Conservation (phyloP, 257 asterid genomes). For the Nicotiana tomentosiformis region DNA sequence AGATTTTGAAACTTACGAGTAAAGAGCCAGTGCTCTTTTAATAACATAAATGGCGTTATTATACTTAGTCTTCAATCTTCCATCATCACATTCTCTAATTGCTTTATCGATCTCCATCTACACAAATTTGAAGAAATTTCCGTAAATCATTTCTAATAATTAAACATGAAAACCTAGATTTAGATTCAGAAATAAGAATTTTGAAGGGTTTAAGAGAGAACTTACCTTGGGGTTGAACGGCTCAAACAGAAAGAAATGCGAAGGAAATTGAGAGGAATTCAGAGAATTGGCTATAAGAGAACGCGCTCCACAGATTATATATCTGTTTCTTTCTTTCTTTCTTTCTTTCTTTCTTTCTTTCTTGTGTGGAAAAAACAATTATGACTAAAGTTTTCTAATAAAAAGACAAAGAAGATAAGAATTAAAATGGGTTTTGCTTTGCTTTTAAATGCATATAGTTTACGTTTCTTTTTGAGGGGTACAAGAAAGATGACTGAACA, state of each 20-base stretch:
- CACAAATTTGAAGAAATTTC: not conserved
- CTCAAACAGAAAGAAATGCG: not conserved
- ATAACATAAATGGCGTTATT: constrained; percentile 79
- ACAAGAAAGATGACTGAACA: not conserved
- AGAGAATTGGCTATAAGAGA: not conserved
- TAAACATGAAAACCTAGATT: not conserved
- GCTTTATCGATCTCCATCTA: constrained; percentile 88
- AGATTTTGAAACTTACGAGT: constrained; percentile 46
- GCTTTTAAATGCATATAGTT: not conserved
- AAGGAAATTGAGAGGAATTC: not conserved
- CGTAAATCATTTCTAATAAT: not conserved
- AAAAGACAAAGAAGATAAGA: not conserved
- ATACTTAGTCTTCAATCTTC: constrained; percentile 79
- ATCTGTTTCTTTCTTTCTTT: not conserved
- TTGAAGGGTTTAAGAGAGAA: not conserved
- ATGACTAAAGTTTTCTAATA: not conserved
- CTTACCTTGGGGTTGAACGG: constrained; percentile 20
- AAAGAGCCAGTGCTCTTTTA: constrained; percentile 80
- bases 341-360: not conserved
- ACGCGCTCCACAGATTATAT: not conserved
- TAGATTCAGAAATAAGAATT: not conserved
- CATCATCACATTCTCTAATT: constrained; percentile 62
- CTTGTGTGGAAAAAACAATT: not conserved
- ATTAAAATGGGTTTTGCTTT: not conserved
- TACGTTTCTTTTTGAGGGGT: too few relatives aligned